phyloP scores from a whole-genome alignment of 2,329 filamentous ascomycete genomes.

The Triangularia verruculosa region DNA sequence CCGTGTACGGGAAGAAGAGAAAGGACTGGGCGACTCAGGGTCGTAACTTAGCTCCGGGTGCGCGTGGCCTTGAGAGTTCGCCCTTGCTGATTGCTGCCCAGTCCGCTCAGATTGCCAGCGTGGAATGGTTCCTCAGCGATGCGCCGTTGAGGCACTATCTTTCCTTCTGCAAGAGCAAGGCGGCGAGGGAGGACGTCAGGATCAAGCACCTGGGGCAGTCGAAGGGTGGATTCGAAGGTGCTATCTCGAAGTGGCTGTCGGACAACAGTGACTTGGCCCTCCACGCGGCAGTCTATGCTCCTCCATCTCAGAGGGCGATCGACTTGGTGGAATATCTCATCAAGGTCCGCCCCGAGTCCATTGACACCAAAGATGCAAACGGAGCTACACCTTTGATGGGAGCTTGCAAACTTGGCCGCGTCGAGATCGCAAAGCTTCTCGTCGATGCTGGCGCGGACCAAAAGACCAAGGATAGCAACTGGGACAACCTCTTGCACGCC shows the following conservation, averaged over 20 bases:
- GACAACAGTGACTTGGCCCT: conserved; percentile 62
- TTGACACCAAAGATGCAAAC: conserved; percentile 59
- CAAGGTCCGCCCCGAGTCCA: conserved; percentile 53
- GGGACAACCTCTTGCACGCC: conserved; percentile 68
- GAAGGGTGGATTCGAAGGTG: conserved; percentile 60
- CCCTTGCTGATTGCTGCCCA: conserved; percentile 60
- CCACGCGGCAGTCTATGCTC: conserved; percentile 60
- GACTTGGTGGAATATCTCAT: conserved; percentile 65
- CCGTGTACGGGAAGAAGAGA: conserved; percentile 70
- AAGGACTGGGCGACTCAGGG: conserved; percentile 70
- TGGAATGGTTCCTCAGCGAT: conserved; percentile 76
- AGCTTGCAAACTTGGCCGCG: conserved; percentile 56
- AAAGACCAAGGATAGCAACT: conserved; percentile 55
- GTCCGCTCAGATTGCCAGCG: conserved; percentile 58
- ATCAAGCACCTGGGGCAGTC: conserved; percentile 60
- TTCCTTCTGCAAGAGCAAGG: conserved; percentile 61
- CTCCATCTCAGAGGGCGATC: conserved; percentile 40
- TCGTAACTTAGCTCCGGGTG: conserved; percentile 41
- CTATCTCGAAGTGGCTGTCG: conserved; percentile 60
- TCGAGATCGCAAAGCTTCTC: conserved; percentile 57
- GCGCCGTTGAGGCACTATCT: conserved; percentile 64
- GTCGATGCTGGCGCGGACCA: conserved; percentile 69
- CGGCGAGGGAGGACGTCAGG: conserved; percentile 58
- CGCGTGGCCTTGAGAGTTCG: conserved; percentile 45
- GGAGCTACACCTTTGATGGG: conserved; percentile 67